Evolutionary conservation across 1,284 basidiomycete genomes (phyloP).

Genomic region (Ustilago curta): DNA sequence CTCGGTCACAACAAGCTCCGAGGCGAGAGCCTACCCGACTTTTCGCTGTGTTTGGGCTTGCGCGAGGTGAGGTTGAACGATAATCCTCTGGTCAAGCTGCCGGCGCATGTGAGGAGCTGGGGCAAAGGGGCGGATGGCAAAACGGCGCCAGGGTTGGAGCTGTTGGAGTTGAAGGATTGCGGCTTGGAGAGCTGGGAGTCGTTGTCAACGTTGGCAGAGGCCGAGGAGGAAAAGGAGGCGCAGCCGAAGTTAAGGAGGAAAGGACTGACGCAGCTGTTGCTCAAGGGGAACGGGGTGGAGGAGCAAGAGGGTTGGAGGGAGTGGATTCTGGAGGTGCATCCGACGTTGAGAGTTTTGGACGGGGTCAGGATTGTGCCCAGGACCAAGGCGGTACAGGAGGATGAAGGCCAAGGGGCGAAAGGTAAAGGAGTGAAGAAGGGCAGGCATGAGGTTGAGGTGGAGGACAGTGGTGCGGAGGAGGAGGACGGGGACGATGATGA

Average conservation of each 20-base stretch:
- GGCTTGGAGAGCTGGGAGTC: conserved; percentile 52
- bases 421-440: background rate
- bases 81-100: conserved; percentile 51
- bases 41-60: conserved; percentile 54
- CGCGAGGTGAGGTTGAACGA: conserved; percentile 63
- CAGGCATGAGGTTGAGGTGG: background rate
- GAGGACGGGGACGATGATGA: conserved; percentile 26
- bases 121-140: conserved; percentile 60
- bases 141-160: conserved; percentile 54
- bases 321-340: conserved; percentile 40
- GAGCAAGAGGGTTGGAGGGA: conserved; percentile 39
- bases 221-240: conserved; percentile 13
- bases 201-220: conserved; percentile 40
- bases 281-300: conserved; percentile 59
- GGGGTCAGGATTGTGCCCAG: conserved; percentile 47
- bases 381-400: conserved; percentile 18
- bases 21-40: conserved; percentile 57
- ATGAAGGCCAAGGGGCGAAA: conserved; percentile 1
- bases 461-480: conserved; percentile 8
- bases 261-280: conserved; percentile 55
- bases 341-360: conserved; percentile 53
- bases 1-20: conserved; percentile 58
- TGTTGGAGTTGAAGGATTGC: conserved; percentile 63
- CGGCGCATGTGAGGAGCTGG: conserved; percentile 55
- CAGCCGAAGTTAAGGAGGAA: conserved; percentile 33